These are phyloP conservation scores for Teratosphaeriaceae sp. DNA, from an alignment of 2,329 filamentous ascomycete species.

Conservation along the genomic window DNA sequence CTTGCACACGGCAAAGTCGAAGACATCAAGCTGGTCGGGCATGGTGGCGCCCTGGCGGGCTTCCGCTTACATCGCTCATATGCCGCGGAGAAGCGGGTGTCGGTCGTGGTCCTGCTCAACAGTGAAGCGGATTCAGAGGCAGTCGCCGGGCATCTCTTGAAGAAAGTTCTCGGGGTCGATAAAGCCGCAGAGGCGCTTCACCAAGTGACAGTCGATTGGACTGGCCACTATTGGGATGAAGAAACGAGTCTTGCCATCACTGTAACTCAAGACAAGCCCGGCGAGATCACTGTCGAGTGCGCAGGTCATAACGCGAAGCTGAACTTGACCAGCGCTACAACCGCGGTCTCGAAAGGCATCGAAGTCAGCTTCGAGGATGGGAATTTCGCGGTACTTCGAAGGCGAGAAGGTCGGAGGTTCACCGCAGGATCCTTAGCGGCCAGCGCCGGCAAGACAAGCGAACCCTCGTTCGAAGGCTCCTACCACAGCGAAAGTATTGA, in stretches of 20 bases:
- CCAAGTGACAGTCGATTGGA: constrained; percentile 22
- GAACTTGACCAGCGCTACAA: constrained; percentile 1
- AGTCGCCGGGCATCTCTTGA: constrained; percentile 27
- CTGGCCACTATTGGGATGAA: constrained; percentile 34
- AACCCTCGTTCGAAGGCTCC: constrained; percentile 19
- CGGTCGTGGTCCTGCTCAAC: constrained; percentile 38
- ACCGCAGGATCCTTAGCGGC: constrained; percentile 4
- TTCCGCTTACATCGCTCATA: constrained; percentile 34
- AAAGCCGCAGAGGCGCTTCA: constrained; percentile 12
- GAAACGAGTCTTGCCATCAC: constrained; percentile 14
- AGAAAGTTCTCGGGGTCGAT: constrained; percentile 23
- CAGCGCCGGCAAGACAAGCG: not conserved
- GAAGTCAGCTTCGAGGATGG: not conserved
- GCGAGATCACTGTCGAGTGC: constrained; percentile 13
- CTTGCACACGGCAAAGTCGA: constrained; percentile 24
- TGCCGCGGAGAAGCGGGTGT: constrained; percentile 29
- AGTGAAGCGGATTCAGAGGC: constrained; percentile 28
- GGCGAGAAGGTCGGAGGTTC: constrained; percentile 15
- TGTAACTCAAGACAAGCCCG: constrained; percentile 16
- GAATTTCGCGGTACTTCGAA: not conserved
- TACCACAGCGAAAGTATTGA: constrained; percentile 34
- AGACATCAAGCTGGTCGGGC: constrained; percentile 28
- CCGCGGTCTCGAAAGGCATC: not conserved
- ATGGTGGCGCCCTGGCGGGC: constrained; percentile 38
- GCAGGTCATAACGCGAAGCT: constrained; percentile 6